Conservation (phyloP, 352 stramenopile species). For the Aphanomyces invadans region DNA sequence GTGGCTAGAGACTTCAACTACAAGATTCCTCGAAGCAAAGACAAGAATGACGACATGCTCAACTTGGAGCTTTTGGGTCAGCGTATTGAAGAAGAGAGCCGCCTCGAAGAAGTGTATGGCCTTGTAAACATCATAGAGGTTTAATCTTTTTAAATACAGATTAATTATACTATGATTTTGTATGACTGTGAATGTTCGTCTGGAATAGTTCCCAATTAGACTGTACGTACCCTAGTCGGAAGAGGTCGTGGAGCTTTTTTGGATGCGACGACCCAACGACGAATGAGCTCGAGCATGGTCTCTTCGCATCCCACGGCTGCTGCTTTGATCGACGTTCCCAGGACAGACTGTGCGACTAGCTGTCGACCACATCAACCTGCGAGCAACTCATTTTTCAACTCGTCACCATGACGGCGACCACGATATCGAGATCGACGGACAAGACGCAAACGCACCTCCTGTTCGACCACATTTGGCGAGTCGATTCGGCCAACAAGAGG, state of each 20-base stretch:
- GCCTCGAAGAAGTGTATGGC: background rate
- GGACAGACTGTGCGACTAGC: too few species aligned
- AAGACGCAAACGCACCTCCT: conserved; percentile 47
- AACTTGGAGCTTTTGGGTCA: background rate
- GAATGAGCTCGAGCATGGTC: too few species aligned
- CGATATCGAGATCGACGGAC: background rate
- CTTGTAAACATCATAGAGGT: background rate
- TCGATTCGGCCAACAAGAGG: conserved; percentile 59
- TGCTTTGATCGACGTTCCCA: too few species aligned
- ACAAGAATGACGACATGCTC: background rate
- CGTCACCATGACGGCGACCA: background rate
- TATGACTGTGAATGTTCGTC: background rate
- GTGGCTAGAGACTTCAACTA: background rate
- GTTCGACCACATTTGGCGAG: conserved; percentile 48
- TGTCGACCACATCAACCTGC: too few species aligned
- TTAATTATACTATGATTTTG: background rate
- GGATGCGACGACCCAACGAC: too few species aligned
- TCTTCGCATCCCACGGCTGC: too few species aligned
- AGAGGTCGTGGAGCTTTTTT: too few species aligned
- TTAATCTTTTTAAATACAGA: background rate
- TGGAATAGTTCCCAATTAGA: too few species aligned
- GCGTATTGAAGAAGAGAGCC: background rate
- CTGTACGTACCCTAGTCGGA: too few species aligned
- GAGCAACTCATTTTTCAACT: too few species aligned
- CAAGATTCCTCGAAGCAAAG: background rate